phyloP scores from a whole-genome alignment of 768 basidiomycete species.

The Lepiota brunneoincarnata region DNA sequence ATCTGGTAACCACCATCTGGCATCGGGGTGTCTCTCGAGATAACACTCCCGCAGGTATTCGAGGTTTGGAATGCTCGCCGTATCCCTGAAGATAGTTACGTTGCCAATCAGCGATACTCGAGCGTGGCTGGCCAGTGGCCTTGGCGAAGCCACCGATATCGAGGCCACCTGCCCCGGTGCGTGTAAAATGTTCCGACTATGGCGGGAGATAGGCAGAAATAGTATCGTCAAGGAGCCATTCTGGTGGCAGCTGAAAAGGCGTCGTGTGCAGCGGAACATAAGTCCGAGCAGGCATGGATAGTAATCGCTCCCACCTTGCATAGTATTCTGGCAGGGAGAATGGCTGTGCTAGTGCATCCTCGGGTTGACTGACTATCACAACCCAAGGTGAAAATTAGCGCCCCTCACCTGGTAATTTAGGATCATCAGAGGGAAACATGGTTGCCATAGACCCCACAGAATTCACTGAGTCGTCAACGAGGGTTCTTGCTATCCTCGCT shows the following conservation, averaged over 20 bases:
- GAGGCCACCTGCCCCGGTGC: slow-evolving; percentile 39
- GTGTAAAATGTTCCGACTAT: slow-evolving; percentile 46
- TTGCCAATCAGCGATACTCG: slow-evolving; percentile 51
- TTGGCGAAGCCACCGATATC: slow-evolving; percentile 37
- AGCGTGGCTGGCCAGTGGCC: slow-evolving; percentile 40
- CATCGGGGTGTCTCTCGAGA: slow-evolving; percentile 45
- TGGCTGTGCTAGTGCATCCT: slow-evolving; percentile 32
- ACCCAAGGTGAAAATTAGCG: background rate
- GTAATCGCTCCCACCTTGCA: slow-evolving; percentile 25
- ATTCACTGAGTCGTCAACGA: slow-evolving; percentile 34
- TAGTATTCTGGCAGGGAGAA: slow-evolving; percentile 56
- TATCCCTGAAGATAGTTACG: slow-evolving; percentile 40
- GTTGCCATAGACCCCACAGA: slow-evolving; percentile 51
- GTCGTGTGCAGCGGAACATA: background rate
- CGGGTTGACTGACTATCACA: background rate
- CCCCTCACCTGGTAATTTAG: slow-evolving; percentile 33
- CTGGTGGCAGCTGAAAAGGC: slow-evolving; percentile 36
- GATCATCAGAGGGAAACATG: slow-evolving; percentile 39
- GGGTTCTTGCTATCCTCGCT: slow-evolving; percentile 42
- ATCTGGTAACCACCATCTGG: slow-evolving; percentile 49
- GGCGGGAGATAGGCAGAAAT: slow-evolving; percentile 53
- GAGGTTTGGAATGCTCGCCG: slow-evolving; percentile 26
- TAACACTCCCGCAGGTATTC: slow-evolving; percentile 39
- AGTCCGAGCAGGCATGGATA: background rate
- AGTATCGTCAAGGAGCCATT: slow-evolving; percentile 54